Evolutionary conservation across 2,329 filamentous ascomycete genomes (phyloP).

Genomic region (Byssothecium circinans): DNA sequence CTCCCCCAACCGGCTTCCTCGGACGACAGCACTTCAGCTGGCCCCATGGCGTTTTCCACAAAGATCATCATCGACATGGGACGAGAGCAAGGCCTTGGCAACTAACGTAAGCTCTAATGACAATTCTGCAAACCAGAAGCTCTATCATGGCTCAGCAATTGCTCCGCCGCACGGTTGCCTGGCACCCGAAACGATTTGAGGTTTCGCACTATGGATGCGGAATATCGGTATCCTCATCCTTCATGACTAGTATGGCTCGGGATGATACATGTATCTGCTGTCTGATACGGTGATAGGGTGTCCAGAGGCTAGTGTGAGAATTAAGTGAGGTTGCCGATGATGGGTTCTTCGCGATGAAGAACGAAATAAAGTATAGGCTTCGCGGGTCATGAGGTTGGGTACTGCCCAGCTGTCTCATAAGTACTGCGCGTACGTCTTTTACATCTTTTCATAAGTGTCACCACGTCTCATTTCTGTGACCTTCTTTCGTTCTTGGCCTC

Average conservation of each 20-base stretch:
- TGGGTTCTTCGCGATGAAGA: background rate
- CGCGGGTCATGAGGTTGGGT: background rate
- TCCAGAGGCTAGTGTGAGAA: background rate
- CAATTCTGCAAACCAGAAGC: background rate
- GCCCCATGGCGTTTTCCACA: background rate
- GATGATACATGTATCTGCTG: background rate
- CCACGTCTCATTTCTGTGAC: background rate
- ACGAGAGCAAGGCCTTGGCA: background rate
- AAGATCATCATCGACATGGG: background rate
- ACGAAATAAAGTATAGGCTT: background rate
- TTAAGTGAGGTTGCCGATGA: background rate
- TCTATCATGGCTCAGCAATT: background rate
- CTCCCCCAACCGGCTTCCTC: background rate
- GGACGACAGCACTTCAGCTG: background rate
- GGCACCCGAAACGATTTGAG: background rate
- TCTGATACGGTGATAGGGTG: background rate
- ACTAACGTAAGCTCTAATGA: background rate
- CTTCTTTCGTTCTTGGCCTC: background rate
- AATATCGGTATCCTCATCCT: background rate
- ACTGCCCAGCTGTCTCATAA: background rate
- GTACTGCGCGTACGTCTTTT: background rate
- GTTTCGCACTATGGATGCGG: background rate
- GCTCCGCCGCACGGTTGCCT: conserved; percentile 9
- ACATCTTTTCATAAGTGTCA: background rate
- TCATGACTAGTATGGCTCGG: background rate